Evolutionary conservation across 1,284 basidiomycete species (phyloP), one percentile per base, ranked within the genome.

Genomic region (Cerrena zonata): DNA sequence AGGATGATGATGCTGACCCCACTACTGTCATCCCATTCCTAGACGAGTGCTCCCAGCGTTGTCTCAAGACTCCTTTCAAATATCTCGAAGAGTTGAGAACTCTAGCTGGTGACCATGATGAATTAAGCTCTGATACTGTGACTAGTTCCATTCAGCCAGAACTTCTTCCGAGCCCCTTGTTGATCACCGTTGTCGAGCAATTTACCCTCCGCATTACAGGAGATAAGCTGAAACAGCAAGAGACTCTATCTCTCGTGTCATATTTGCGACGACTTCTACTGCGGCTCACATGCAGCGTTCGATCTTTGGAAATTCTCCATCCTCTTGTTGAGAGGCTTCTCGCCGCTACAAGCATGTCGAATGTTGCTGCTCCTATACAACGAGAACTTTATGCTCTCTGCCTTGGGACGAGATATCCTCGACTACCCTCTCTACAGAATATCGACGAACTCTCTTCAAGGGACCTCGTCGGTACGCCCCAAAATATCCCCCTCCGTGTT

Each of bases 21-120:
- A 77, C 76, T 10, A 69, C 76, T 34, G 77, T 94, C 2, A 70
- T 90, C 3, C 60, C 71, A 0, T 94, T 96, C 69, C 58, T 96
- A 12, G 94, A 98, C 59, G 90, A 94, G 43, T 95, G 91, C 61
- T 73, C 89, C 5, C 84, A 88, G 50, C 78, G 91, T n/a, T 92
- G 86, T 57, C 62, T 86, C 55, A 93, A 90, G 69, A 89, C 86
- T 1, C 89, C 92, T 0, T 91, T 94, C 65, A 79, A 84, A 34
- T 98, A 96, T 64, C 76, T 95, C 49, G 94, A 97, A 61, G 82
- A 85, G 11, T 65, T 79, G 49, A 15, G 27, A 50, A 11, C 15
- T 40, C 18, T 36, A 53, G 15, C 52, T 43, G 2, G 50, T 48
- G 38, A 24, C 52, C 48, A 52, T 22, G 47, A 59, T 26, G n/a